These are phyloP conservation scores for Sporisorium exsertum DNA, from an alignment of 1,284 basidiomycete species.

Conservation along the genomic window DNA sequence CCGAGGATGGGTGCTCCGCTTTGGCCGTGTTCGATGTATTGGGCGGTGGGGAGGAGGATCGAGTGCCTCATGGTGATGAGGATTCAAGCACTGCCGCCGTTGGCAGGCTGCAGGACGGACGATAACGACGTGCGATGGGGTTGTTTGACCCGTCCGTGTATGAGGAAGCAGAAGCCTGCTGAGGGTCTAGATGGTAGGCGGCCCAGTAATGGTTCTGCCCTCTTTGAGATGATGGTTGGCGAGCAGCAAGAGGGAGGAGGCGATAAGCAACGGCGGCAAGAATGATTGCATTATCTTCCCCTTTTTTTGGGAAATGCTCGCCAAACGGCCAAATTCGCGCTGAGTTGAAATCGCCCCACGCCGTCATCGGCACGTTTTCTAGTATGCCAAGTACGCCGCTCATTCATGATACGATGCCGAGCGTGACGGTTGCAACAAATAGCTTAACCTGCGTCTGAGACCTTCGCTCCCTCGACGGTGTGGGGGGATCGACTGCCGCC, in stretches of 20 bases:
- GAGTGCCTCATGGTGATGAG: conserved; percentile 32
- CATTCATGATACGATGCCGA: background rate
- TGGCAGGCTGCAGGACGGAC: background rate
- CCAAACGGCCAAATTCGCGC: conserved; percentile 9
- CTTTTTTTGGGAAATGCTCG: background rate
- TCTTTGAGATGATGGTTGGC: background rate
- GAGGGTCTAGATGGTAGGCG: background rate
- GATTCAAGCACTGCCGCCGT: background rate
- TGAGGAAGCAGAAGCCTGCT: background rate
- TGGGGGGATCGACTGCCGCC: conserved; percentile 5
- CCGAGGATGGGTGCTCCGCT: conserved; percentile 51
- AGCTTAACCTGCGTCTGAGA: too few species aligned
- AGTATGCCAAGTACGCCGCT: too few species aligned
- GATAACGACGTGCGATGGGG: background rate
- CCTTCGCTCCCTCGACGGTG: too few species aligned
- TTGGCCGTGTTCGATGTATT: conserved; percentile 44
- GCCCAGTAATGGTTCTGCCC: background rate
- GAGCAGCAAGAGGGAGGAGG: background rate
- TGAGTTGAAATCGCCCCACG: background rate
- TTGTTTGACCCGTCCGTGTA: background rate
- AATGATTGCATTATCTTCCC: too few species aligned
- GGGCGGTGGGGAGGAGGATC: conserved; percentile 35
- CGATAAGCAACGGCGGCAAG: background rate
- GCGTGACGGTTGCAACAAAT: conserved; percentile 8
- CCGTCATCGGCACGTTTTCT: background rate